Evolutionary conservation across 305 asterid genomes (phyloP), one percentile per base, ranked within the genome.

Genomic region (Euphrasia arctica): DNA sequence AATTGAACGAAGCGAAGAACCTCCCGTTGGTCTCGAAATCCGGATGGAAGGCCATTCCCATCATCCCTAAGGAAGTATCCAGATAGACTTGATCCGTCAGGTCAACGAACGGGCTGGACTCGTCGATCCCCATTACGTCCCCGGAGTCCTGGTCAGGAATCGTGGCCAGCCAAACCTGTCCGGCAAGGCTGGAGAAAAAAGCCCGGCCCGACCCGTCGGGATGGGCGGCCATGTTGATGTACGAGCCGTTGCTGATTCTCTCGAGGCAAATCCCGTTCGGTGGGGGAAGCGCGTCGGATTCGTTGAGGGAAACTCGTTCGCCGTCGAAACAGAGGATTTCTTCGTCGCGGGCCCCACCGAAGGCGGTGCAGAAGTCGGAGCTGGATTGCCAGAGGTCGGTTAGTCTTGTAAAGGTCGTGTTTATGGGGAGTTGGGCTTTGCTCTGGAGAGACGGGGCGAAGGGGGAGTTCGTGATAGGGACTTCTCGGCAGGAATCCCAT

Each of bases 11-110:
- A 0, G 97, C 99, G 18, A 90, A 93, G 72, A 93, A 90, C 27
- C 99, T 79, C 0, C 99, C 99, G 43, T 93, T 93, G 5, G 67
- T 68, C 0, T 82, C 82, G 57, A 85, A 93, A 32, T 84, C 69
- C 0, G 97, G 97, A 77, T 93, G 99, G 64, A 93, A 93, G 9
- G 97, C 95, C 82, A 93, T 63, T 27, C 99, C 99, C 95, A 87
- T 84, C 95, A 93, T 78, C 62, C 99, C 99, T 55, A 84, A 90
- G 39, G 63, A 71, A 1, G 91, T 63, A 43, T 83, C 94, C 0
- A 87, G 72, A 72, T 79, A 75, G 70, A 93, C 91, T 63, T 85
- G 84, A 72, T 93, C 98, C 0, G 98, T 83, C 58, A 93, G 75
- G 71, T 93, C 98, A 7, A 85, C 96, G 64, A 90, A 93, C 0